phyloP scores from a whole-genome alignment of 169 alveolate species.

The Cryptosporidium sp. region DNA sequence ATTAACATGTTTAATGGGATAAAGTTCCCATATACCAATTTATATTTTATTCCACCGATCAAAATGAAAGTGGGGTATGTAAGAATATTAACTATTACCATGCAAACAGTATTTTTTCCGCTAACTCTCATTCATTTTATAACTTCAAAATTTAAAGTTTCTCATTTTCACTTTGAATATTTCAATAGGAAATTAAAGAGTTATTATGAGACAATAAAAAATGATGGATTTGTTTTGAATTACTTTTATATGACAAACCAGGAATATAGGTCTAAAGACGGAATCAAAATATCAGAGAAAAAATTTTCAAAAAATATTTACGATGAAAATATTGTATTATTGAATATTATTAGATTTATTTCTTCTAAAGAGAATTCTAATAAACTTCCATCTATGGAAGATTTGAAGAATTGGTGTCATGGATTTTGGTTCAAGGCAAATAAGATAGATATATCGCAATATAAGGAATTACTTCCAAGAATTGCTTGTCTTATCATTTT shows the following conservation, averaged over 20 bases:
- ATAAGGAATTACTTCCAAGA: constrained; percentile 39
- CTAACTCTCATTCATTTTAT: constrained; percentile 31
- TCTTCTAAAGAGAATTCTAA: constrained; percentile 13
- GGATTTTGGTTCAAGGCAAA: constrained; percentile 59
- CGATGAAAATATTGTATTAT: constrained; percentile 25
- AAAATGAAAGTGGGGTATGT: constrained; percentile 43
- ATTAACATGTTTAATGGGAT: constrained; percentile 8
- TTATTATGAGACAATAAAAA: constrained; percentile 37
- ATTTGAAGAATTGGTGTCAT: constrained; percentile 37
- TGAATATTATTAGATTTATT: constrained; percentile 22
- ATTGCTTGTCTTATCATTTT: constrained; percentile 40
- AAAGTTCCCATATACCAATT: constrained; percentile 34
- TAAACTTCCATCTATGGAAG: constrained; percentile 12
- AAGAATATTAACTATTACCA: constrained; percentile 37
- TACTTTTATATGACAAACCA: constrained; percentile 31
- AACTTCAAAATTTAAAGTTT: constrained; percentile 43
- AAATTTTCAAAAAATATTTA: constrained; percentile 26
- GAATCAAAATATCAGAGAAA: constrained; percentile 7
- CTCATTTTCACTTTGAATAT: constrained; percentile 52
- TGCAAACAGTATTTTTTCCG: constrained; percentile 54
- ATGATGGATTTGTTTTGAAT: background rate
- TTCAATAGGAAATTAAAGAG: constrained; percentile 25
- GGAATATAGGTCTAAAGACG: background rate
- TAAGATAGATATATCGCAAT: background rate
- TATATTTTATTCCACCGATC: constrained; percentile 19